Percentiles rank a stretch among this genome's conserved stretches.
Evolutionary conservation across 352 stramenopile species (phyloP).

Genomic region (Phytophthora agathidicida): DNA sequence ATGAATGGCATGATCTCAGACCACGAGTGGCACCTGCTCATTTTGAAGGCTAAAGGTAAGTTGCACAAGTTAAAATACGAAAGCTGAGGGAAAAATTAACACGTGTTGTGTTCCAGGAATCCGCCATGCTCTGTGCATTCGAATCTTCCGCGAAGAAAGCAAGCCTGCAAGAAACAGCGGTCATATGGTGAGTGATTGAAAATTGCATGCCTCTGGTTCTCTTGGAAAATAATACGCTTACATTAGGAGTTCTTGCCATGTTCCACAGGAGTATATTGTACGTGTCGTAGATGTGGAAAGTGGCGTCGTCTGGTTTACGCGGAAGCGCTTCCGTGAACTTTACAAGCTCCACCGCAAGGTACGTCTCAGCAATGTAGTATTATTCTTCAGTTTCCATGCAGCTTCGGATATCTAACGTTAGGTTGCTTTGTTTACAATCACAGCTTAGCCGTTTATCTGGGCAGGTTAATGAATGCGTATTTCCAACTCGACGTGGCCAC

Average conservation of each 20-base stretch:
- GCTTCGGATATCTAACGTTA: not conserved
- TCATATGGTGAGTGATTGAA: constrained; percentile 76
- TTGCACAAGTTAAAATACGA: not conserved
- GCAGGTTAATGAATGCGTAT: constrained; percentile 69
- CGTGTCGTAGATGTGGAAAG: constrained; percentile 86
- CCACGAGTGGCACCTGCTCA: constrained; percentile 85
- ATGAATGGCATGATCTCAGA: constrained; percentile 88
- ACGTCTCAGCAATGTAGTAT: constrained; percentile 1
- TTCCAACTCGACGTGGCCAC: constrained; percentile 67
- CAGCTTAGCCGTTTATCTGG: constrained; percentile 77
- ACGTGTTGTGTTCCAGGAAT: constrained; percentile 47
- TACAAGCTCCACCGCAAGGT: constrained; percentile 88
- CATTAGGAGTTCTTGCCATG: too few relatives aligned
- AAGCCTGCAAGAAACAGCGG: constrained; percentile 53
- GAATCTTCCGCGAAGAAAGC: constrained; percentile 74
- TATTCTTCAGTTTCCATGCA: not conserved
- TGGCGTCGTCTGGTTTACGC: constrained; percentile 85
- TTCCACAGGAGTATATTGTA: constrained; percentile 80
- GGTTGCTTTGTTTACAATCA: not conserved
- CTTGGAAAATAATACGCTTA: too few relatives aligned
- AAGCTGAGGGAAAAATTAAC: constrained; percentile 3
- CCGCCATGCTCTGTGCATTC: constrained; percentile 80
- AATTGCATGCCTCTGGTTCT: too few relatives aligned
- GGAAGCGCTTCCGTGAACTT: constrained; percentile 82
- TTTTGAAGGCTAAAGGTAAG: constrained; percentile 82